Evolutionary conservation across 371 early-diverging fungal species (phyloP), one percentile per base, ranked within the genome.

Genomic region (Mucor lusitanicus): DNA sequence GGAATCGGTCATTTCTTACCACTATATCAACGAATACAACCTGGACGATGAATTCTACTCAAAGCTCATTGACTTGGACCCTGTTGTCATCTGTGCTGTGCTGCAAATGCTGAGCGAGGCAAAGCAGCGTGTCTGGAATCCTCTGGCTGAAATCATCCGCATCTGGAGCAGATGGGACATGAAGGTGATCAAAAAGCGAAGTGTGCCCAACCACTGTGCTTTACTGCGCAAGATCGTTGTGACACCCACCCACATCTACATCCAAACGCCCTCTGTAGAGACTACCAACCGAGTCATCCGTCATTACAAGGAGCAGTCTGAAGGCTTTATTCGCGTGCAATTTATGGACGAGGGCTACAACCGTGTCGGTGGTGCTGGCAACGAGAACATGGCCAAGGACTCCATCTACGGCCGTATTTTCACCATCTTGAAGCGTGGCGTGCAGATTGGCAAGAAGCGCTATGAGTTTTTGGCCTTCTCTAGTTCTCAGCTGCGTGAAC

Each of bases 401-500:
- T 80, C 73, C 3, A 71, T 87, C 7, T 87, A 85, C 61, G 69
- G 80, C n/a, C 81, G 85, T 1, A 77, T 88, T 23, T 87, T 80
- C 64, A 60, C 75, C 7, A 75, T 86, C 0, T 40, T 92, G 12
- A 60, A 64, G 6, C 67, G 81, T n/a, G 92, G 92, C 3, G 78
- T 92, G 42, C 76, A 74, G 44, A 78, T 91, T 28, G 89, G 89
- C 0, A 66, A 76, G 9, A 82, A 85, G 0, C 78, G 80, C 2
- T 92, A 89, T 62, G 85, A 89, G 19, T 92, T 92, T 61, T 63
- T 94, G 54, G 93, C 92, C 0, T 90, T 88, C 63, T 90, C 90
- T 0, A 82, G 85, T 21, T 87, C 86, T 11, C 92, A 92, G 65
- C 68, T 94, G 32, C 85, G 88, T 6, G 85, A 85, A 32, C 90